These are phyloP conservation scores for Calonectria montana DNA, from an alignment of 2,329 filamentous ascomycete species.

Conservation along the genomic window DNA sequence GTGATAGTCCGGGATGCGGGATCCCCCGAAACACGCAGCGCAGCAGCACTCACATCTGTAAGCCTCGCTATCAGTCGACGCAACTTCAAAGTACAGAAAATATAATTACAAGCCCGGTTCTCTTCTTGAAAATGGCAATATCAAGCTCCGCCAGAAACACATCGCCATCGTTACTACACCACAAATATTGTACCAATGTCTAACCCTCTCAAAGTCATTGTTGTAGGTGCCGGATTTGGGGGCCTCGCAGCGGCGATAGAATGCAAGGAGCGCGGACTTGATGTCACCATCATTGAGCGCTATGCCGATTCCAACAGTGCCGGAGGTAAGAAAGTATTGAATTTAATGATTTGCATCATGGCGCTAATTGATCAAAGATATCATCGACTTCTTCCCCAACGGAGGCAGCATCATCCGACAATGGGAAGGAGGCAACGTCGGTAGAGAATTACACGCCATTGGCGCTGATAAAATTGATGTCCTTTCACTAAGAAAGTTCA, in stretches of 20 bases:
- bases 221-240: conserved; percentile 2
- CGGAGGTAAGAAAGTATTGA: neutral
- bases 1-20: neutral
- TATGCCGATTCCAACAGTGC: neutral
- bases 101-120: neutral
- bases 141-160: neutral
- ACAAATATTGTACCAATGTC: neutral
- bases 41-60: too few relatives aligned
- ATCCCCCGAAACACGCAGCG: neutral
- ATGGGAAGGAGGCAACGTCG: neutral
- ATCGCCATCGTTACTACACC: too few relatives aligned
- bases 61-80: neutral
- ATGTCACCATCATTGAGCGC: neutral
- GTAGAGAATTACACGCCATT: conserved; percentile 2
- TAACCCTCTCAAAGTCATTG: neutral
- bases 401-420: neutral
- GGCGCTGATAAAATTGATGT: conserved; percentile 1
- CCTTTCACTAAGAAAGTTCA: neutral
- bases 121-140: neutral
- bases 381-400: neutral
- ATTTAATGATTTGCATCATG: neutral
- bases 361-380: neutral
- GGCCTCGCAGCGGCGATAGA: neutral
- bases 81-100: neutral
- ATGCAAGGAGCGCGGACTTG: neutral